Evolutionary conservation across 352 stramenopile species (phyloP), one percentile per base, ranked within the genome.

Genomic region (Phytophthora sansomeana): DNA sequence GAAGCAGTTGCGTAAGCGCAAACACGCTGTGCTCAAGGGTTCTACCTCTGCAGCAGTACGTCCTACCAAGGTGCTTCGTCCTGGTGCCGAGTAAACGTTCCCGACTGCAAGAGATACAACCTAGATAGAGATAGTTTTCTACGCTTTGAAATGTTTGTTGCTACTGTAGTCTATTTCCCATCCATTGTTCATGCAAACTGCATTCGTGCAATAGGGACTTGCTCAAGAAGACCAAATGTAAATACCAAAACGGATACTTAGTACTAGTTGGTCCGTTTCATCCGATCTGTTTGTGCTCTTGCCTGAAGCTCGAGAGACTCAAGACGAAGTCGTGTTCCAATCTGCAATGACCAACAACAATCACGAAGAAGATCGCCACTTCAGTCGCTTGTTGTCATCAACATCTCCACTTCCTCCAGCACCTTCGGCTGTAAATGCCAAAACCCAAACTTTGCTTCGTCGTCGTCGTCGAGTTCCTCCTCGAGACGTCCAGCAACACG

Each of bases 1-100:
- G 19, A 96, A 96, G 77, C 85, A 96, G 69, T 52, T 95, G 43
- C 92, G 92, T 62, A 96, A 97, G 71, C 85, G 90, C 66, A 97
- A 97, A 74, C 84, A 90, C 61, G 78, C 84, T n/a, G 74, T 95
- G 29, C 58, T 95, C 52, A 96, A 96, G 70, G 89, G 89, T 36
- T 85, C 85, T 4, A 63, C 74, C 4, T 92, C 86, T 41, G 79
- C 80, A n/a, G 85, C 72, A 43, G 77, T 82, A 30, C 77, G 76
- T 8, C 69, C 80, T 17, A 76, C 62, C 33, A 94, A 94, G 76
- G 67, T 75, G 38, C 67, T 74, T 63, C 86, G 86, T 35, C 86
- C 86, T 24, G 84, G 86, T 47, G 80, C 82, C 14, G 68, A 91
- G 52, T 92, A 82, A 42, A 64, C 42, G 11, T 17, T n/a, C n/a